These are phyloP conservation scores for Apiospora arundinis DNA, from an alignment of 2,329 filamentous ascomycete species.

Conservation along the genomic window DNA sequence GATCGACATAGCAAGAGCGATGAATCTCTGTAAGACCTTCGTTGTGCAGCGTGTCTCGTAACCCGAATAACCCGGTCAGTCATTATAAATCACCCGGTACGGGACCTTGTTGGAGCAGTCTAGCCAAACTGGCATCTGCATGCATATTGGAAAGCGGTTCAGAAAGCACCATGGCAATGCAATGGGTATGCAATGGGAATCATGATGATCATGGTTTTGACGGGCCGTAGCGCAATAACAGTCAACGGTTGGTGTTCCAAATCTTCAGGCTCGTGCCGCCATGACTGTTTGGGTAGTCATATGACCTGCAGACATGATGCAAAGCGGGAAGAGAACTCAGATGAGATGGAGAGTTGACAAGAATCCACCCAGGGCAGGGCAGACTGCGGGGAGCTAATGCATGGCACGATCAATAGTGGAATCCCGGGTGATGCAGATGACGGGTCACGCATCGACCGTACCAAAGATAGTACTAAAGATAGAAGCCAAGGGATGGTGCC, in stretches of 20 bases:
- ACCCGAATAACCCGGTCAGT: not conserved
- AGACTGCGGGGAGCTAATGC: not conserved
- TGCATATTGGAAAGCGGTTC: not conserved
- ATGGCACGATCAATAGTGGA: conserved; percentile 2
- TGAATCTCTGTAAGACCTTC: not conserved
- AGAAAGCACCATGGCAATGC: not conserved
- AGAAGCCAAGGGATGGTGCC: not conserved
- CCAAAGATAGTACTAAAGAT: not conserved
- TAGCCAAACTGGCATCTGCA: not conserved
- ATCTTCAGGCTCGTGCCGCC: not conserved
- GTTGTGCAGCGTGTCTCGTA: not conserved
- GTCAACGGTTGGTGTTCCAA: not conserved
- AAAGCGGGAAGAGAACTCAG: not conserved
- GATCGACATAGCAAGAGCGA: not conserved
- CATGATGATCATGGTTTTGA: not conserved
- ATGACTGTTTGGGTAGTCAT: not conserved
- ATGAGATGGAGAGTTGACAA: not conserved
- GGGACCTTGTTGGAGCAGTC: not conserved
- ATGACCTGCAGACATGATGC: conserved; percentile 4
- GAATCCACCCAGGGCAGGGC: not conserved
- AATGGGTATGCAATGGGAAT: not conserved
- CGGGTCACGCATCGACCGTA: not conserved
- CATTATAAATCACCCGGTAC: not conserved
- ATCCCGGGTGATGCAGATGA: not conserved
- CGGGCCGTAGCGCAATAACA: not conserved